Conservation (phyloP, 306 rosid genomes). For the Rubus idaeus region DNA sequence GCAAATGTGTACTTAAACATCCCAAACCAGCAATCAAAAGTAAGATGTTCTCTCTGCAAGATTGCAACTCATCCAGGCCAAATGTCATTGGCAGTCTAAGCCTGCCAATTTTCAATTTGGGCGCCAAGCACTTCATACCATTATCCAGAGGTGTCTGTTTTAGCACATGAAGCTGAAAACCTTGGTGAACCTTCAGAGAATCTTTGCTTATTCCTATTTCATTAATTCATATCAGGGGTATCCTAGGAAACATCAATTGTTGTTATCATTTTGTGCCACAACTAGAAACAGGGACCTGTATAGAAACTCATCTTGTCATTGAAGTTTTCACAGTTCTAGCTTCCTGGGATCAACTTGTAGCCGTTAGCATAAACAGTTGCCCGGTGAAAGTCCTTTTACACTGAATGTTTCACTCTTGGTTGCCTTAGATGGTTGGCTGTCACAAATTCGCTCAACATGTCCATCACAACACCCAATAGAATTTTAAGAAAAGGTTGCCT, state of each 20-base stretch:
- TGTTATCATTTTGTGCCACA: neutral
- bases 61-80: slow-evolving; percentile 53
- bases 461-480: neutral
- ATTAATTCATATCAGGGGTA: slow-evolving; percentile 3
- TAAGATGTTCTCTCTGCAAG: slow-evolving; percentile 56
- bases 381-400: neutral
- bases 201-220: slow-evolving; percentile 26
- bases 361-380: neutral
- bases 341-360: neutral
- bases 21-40: slow-evolving; percentile 61
- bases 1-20: slow-evolving; percentile 70
- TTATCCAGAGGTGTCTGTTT: slow-evolving; percentile 49
- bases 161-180: slow-evolving; percentile 55
- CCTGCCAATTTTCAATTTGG: slow-evolving; percentile 40
- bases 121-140: slow-evolving; percentile 35
- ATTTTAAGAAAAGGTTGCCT: neutral
- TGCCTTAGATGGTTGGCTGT: neutral
- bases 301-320: slow-evolving; percentile 1
- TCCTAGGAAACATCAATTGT: neutral
- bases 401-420: neutral
- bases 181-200: slow-evolving; percentile 59
- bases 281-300: neutral
- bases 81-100: slow-evolving; percentile 50
- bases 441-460: neutral
- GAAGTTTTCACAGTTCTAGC: neutral